phyloP scores from a whole-genome alignment of 306 rosid species.

The Lotus japonicus region DNA sequence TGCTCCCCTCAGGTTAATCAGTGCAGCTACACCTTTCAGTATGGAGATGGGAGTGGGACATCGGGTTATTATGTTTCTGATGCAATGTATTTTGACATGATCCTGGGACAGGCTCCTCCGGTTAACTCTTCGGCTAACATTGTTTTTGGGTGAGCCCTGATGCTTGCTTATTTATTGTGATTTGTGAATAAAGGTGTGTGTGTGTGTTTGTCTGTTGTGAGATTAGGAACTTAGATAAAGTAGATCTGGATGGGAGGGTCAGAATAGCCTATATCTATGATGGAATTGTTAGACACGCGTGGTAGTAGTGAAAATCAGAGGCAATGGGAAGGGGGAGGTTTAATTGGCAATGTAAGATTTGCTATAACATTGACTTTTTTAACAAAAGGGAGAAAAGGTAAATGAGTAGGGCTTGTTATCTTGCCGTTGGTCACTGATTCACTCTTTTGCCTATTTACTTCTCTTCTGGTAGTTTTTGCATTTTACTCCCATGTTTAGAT shows the following conservation, averaged over 20 bases:
- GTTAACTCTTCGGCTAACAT: slow-evolving; percentile 62
- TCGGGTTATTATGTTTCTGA: slow-evolving; percentile 73
- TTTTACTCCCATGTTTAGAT: neutral
- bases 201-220: neutral
- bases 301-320: slow-evolving; percentile 7
- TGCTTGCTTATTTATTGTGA: neutral
- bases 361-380: too few relatives aligned
- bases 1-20: slow-evolving; percentile 70
- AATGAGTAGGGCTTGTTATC: neutral
- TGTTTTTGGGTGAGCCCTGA: slow-evolving; percentile 76
- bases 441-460: neutral
- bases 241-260: slow-evolving; percentile 13
- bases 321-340: neutral
- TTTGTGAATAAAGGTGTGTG: neutral
- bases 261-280: neutral
- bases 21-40: slow-evolving; percentile 74
- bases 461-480: neutral
- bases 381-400: neutral
- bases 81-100: slow-evolving; percentile 64
- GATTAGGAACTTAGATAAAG: slow-evolving; percentile 7
- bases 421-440: neutral
- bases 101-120: slow-evolving; percentile 55
- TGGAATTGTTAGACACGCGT: neutral
- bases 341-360: neutral
- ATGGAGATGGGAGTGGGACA: slow-evolving; percentile 89